Base-by-base conservation (phyloP, 345 rosid species). In the Bretschneidera sinensis region DNA sequence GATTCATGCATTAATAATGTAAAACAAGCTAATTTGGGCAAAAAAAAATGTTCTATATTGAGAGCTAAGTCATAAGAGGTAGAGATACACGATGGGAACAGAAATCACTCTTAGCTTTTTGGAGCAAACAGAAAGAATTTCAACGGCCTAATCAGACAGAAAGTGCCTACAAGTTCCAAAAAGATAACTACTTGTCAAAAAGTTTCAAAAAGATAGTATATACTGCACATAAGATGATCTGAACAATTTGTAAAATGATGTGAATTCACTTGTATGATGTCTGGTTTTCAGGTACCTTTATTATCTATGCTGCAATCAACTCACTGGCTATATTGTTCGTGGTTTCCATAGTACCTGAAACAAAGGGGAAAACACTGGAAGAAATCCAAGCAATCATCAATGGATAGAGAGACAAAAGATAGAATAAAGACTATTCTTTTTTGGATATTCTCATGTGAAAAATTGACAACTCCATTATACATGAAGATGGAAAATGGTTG, bases 311-410 rank as follows among this genome's bases (percentile, higher is more conserved):
- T 28, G 91, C 66, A 17, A 64, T 84, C 75, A 92, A 92, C 24
- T 89, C 82, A 0, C 39, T 80, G 48, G 81, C 71, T 20, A 80
- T 92, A 8, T 48, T 85, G 31, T 87, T 89, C 53, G 72, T 86
- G 62, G 67, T 74, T 16, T 74, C 14, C 24, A 74, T 86, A 56
- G 95, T 92, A 1, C 96, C 95, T 49, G 98, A 92, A 78, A 92
- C 96, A 13, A 92, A 92, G 72, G 98, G 96, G 48, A 85, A 80
- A 77, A 83, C 88, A 23, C 71, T 86, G 75, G 98, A 92, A 73
- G 89, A 89, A 77, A 83, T 89, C 70, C 98, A 92, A 74, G 86
- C 84, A 24, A 66, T 88, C 59, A 79, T 86, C 66, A 85, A 82
- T 74, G 67, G 62, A 33, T 83, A 83, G 73, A 55, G 45, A 60